A percentile compares a stretch with the other conserved stretches of the same genome.
These are phyloP conservation scores for Tripterygium wilfordii DNA, from an alignment of 177 flowering plant genomes.

Conservation along the genomic window DNA sequence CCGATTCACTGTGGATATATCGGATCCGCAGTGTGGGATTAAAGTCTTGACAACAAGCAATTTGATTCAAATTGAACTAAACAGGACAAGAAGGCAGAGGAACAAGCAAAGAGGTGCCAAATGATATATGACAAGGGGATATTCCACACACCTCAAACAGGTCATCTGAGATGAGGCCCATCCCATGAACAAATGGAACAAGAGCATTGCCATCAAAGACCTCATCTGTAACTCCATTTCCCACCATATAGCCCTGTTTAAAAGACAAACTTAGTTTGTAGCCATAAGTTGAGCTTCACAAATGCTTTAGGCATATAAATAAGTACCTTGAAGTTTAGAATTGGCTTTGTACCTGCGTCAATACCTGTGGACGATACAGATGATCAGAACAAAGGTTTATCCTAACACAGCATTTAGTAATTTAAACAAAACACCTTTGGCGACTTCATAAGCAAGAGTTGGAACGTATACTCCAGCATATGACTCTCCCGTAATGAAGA, in stretches of 20 bases:
- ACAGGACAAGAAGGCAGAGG: not conserved
- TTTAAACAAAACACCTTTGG: slow-evolving; percentile 43
- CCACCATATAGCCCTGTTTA: slow-evolving; percentile 86
- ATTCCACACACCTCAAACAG: slow-evolving; percentile 49
- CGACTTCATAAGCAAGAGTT: slow-evolving; percentile 79
- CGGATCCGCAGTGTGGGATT: too few species aligned
- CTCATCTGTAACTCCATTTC: slow-evolving; percentile 83
- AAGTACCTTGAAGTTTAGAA: slow-evolving; percentile 72
- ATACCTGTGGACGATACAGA: slow-evolving; percentile 43
- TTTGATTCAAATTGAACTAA: not conserved
- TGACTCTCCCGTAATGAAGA: slow-evolving; percentile 87
- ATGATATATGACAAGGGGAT: not conserved
- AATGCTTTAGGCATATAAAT: too few species aligned
- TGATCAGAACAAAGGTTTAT: not conserved
- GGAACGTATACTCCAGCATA: slow-evolving; percentile 97
- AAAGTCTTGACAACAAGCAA: too few species aligned
- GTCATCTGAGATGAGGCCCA: slow-evolving; percentile 87
- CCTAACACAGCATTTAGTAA: too few species aligned
- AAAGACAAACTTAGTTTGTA: slow-evolving; percentile 5
- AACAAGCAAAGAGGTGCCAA: not conserved
- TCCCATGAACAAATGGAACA: slow-evolving; percentile 94
- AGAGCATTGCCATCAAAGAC: slow-evolving; percentile 88
- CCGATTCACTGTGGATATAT: too few species aligned
- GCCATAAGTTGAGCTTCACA: not conserved
- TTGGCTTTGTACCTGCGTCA: slow-evolving; percentile 59